Conservation (phyloP, 768 basidiomycete species). For the Russula virescens region DNA sequence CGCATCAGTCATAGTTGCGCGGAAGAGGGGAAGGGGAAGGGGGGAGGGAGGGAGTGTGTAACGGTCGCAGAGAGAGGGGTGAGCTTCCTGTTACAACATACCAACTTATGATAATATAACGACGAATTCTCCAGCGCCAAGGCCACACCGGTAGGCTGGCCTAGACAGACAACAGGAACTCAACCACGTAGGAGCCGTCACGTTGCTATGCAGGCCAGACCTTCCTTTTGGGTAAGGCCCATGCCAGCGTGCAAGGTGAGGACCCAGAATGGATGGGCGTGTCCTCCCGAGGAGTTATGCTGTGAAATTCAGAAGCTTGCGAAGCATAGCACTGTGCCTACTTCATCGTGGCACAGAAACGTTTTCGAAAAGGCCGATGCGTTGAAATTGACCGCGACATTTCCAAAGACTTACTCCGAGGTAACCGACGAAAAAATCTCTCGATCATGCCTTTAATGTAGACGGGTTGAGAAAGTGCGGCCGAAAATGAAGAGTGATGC, state of each 20-base stretch:
- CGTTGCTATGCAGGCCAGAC: slow-evolving; percentile 18
- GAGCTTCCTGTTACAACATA: slow-evolving; percentile 11
- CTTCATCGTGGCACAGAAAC: slow-evolving; percentile 16
- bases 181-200: slow-evolving; percentile 23
- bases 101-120: slow-evolving; percentile 17
- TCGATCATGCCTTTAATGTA: slow-evolving; percentile 21
- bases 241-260: slow-evolving; percentile 22
- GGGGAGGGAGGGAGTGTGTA: not conserved
- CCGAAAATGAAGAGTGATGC: slow-evolving; percentile 14
- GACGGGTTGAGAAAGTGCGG: slow-evolving; percentile 23
- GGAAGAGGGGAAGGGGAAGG: not conserved
- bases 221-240: slow-evolving; percentile 20
- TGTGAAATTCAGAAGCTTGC: slow-evolving; percentile 18
- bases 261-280: slow-evolving; percentile 14
- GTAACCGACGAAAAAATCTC: slow-evolving; percentile 16
- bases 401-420: slow-evolving; percentile 18
- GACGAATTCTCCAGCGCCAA: slow-evolving; percentile 12
- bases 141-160: slow-evolving; percentile 1
- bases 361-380: slow-evolving; percentile 7
- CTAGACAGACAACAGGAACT: slow-evolving; percentile 8
- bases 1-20: slow-evolving; percentile 20
- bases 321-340: slow-evolving; percentile 20
- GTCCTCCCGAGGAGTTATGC: slow-evolving; percentile 21
- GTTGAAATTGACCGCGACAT: slow-evolving; percentile 15
- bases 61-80: slow-evolving; percentile 6